Evolutionary conservation across 208 protist species (phyloP).

Genomic region (Porcisia deanei): DNA sequence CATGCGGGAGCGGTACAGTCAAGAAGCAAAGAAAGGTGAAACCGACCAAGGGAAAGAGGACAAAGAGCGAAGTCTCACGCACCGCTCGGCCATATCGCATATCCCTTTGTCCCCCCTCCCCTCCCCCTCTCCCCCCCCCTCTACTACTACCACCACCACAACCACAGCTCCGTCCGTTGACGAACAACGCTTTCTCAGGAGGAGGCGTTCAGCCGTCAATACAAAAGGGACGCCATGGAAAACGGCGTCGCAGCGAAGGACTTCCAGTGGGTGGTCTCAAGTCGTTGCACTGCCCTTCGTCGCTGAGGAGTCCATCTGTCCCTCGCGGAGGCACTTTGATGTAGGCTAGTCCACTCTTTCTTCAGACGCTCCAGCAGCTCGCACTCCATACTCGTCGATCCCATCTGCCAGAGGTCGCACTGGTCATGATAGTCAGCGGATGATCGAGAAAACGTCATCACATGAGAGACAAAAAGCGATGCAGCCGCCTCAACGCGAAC

Average conservation of each 20-base stretch:
- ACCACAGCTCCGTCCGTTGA: too few species aligned
- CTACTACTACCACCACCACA: too few species aligned
- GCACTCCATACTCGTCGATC: neutral
- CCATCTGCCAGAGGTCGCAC: neutral
- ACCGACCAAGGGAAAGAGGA: neutral
- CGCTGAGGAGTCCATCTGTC: neutral
- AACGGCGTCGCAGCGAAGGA: neutral
- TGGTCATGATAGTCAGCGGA: neutral
- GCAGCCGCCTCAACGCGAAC: conserved; percentile 17
- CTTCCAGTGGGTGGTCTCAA: conserved; percentile 11
- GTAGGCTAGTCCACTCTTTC: conserved; percentile 3
- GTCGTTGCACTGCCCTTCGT: neutral
- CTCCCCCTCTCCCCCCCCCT: neutral
- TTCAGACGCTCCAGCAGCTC: neutral
- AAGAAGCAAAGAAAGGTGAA: neutral
- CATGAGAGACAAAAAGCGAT: conserved; percentile 14
- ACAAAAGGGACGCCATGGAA: neutral
- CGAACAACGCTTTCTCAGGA: neutral
- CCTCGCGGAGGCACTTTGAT: neutral
- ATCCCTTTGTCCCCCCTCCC: neutral
- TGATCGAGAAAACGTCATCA: neutral
- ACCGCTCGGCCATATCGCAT: neutral
- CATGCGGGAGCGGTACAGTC: neutral
- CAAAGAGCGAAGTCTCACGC: neutral
- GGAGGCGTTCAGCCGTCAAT: neutral